Evolutionary conservation across 2,329 filamentous ascomycete genomes (phyloP).

Genomic region (Sarocladiaceae sp.): DNA sequence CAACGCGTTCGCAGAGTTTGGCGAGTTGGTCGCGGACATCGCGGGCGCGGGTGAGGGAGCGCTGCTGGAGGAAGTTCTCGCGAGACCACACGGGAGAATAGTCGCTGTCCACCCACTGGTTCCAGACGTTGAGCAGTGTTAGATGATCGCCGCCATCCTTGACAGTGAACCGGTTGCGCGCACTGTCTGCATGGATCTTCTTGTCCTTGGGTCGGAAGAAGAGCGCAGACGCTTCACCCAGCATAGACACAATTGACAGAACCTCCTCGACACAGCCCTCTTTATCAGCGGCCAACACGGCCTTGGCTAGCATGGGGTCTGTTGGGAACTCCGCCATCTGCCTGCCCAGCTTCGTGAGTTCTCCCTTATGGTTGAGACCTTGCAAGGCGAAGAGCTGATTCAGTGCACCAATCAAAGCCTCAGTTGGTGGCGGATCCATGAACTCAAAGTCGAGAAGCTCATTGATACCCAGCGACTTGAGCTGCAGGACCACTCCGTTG

Average conservation of each 20-base stretch:
- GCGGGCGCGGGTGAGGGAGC: slow-evolving; percentile 78
- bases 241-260: slow-evolving; percentile 88
- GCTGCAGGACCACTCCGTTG: slow-evolving; percentile 72
- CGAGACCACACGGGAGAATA: slow-evolving; percentile 82
- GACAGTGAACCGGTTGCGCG: slow-evolving; percentile 79
- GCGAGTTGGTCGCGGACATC: slow-evolving; percentile 90
- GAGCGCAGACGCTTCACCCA: slow-evolving; percentile 78
- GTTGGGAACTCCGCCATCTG: slow-evolving; percentile 95
- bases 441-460: slow-evolving; percentile 93
- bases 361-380: slow-evolving; percentile 79
- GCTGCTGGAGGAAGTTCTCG: slow-evolving; percentile 91
- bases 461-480: slow-evolving; percentile 88
- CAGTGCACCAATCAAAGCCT: slow-evolving; percentile 80
- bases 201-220: slow-evolving; percentile 97
- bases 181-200: slow-evolving; percentile 90
- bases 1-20: slow-evolving; percentile 88
- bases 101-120: slow-evolving; percentile 90
- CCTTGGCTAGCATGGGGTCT: slow-evolving; percentile 85
- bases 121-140: slow-evolving; percentile 86
- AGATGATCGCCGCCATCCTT: slow-evolving; percentile 88
- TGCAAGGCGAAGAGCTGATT: slow-evolving; percentile 90
- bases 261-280: slow-evolving; percentile 93
- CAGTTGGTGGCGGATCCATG: slow-evolving; percentile 86
- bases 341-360: slow-evolving; percentile 82
- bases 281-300: slow-evolving; percentile 80